Conservation (phyloP, 2,329 filamentous ascomycete genomes). For the Cordyceps cateniannulata region DNA sequence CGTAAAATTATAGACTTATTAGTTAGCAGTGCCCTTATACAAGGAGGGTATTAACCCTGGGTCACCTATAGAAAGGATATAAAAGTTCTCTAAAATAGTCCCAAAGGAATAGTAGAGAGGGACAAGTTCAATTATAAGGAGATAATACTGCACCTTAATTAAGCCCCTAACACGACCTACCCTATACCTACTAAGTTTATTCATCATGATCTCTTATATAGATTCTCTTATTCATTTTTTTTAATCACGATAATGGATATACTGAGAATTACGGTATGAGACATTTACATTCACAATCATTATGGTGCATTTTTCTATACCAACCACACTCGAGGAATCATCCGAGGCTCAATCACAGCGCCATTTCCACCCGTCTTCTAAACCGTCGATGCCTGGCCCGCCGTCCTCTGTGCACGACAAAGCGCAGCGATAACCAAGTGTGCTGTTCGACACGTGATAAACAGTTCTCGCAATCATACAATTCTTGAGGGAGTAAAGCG, state of each 20-base stretch:
- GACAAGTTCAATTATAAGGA: no score
- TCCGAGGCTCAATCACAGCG: neutral
- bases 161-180: no score
- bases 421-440: neutral
- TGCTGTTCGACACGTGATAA: neutral
- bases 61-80: no score
- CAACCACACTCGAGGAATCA: neutral
- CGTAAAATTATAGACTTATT: no score
- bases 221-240: neutral
- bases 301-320: neutral
- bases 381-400: neutral
- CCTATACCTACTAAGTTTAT: no score
- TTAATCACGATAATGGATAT: neutral
- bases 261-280: neutral
- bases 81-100: no score
- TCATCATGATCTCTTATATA: no score
- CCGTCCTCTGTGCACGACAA: constrained; percentile 7
- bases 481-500: neutral
- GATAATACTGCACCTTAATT: no score
- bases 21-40: no score
- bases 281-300: neutral
- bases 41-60: no score
- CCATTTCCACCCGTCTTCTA: constrained; percentile 13
- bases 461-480: constrained; percentile 6
- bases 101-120: no score